Base-by-base conservation (phyloP, 306 rosid genomes). In the Potentilla sterilis region DNA sequence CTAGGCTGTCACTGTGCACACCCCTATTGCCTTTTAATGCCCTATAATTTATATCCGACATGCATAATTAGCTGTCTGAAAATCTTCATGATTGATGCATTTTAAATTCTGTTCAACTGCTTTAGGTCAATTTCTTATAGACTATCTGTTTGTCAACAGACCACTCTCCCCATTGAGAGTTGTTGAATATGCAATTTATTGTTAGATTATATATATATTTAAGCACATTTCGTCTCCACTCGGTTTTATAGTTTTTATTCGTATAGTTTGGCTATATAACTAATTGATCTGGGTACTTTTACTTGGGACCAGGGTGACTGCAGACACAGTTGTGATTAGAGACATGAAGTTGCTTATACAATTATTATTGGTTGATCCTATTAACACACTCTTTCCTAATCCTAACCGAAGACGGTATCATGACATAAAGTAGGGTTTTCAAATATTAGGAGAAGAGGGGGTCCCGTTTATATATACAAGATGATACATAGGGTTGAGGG, bases 231-330 rank as follows among this genome's bases (percentile, higher is more conserved):
- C 24, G 32, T 19, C 61, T 54, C 24, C 21, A 7, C 61, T 24
- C 38, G 0, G 24, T 4, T 58, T 7, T 54, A n/a, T 54, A 46
- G 61, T 24, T 58, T 28, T 7, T 54, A 37, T 72, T 48, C n/a
- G 5, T 28, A 4, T 77, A 1, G 49, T 42, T 38, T 58, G 34
- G 63, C 58, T 48, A 54, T 7, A 42, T 71, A 7, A 10, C 46
- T 68, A 48, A 22, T 40, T 68, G 75, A 21, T 48, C 34, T 35
- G 13, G 42, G 63, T 13, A 67, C 32, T 70, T 69, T 13, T 52
- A 22, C 67, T 61, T 72, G 64, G 73, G 28, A 61, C 74, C 87
- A 94, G 98, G 94, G 96, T 28, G 79, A 87, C 40, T 90, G 98
- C 88, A 87, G 81, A 28, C 98, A 37, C 40, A 37, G 40, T 37